Percentiles rank a stretch among this genome's conserved stretches.
Evolutionary conservation across 371 early-diverging fungal genomes (phyloP).

Genomic region (Mucor circinelloides): DNA sequence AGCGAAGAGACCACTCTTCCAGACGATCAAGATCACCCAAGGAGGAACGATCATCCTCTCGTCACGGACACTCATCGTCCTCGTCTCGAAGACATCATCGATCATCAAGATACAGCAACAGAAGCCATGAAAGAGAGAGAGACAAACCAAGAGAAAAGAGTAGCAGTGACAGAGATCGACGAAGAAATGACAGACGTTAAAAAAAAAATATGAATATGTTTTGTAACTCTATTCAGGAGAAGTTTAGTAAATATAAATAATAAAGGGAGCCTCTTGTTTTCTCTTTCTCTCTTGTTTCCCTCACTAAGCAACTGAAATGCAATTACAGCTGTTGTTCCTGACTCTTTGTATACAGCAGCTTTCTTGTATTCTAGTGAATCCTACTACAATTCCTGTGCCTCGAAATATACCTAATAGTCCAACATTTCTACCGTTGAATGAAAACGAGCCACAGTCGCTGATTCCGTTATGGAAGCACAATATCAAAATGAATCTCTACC

Average conservation of each 20-base stretch:
- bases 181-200: conserved; percentile 11
- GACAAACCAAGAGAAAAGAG: conserved; percentile 23
- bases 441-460: neutral
- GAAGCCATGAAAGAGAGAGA: conserved; percentile 58
- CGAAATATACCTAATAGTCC: neutral
- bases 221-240: neutral
- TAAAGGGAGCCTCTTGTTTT: conserved; percentile 4
- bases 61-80: conserved; percentile 32
- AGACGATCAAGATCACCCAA: neutral
- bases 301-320: conserved; percentile 85
- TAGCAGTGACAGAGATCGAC: neutral
- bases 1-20: conserved; percentile 24
- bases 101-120: conserved; percentile 63
- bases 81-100: conserved; percentile 72
- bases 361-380: conserved; percentile 1
- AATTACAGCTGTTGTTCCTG: neutral
- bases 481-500: neutral
- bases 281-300: conserved; percentile 74
- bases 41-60: neutral
- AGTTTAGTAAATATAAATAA: neutral
- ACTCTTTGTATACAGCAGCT: neutral
- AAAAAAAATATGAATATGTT: neutral
- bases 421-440: neutral
- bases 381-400: neutral
- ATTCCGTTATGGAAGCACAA: conserved; percentile 11